phyloP scores from a whole-genome alignment of 116 monocot species.

The Zostera marina region DNA sequence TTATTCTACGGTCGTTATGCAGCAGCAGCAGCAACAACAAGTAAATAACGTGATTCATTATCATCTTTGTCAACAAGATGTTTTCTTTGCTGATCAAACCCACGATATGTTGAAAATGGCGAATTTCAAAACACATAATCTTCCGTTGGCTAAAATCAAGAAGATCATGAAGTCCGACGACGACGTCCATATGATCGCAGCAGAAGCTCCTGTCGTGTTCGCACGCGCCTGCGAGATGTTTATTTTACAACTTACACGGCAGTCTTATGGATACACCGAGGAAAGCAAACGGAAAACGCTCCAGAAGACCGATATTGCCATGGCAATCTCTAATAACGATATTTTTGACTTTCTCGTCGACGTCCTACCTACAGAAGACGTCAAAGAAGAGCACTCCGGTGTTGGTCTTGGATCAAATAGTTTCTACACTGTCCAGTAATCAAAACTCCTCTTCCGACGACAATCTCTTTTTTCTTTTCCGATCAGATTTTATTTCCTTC shows the following conservation, averaged over 20 bases:
- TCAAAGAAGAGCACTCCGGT: no score
- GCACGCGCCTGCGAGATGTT: slow-evolving; percentile 41
- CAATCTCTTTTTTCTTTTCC: no score
- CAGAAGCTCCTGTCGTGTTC: slow-evolving; percentile 32
- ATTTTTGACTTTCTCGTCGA: slow-evolving; percentile 25
- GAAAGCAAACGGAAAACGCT: slow-evolving; percentile 27
- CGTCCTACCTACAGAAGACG: slow-evolving; percentile 19
- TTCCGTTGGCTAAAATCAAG: slow-evolving; percentile 33
- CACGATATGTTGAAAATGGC: no score
- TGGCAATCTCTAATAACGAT: slow-evolving; percentile 21
- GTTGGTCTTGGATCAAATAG: no score
- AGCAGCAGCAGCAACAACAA: no score
- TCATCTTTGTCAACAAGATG: no score
- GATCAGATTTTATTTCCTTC: no score
- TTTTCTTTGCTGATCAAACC: no score
- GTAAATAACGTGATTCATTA: no score
- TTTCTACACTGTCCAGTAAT: neutral
- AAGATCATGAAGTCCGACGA: slow-evolving; percentile 38
- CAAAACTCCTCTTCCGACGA: no score
- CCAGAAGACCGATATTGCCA: slow-evolving; percentile 24
- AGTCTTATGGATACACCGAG: slow-evolving; percentile 21
- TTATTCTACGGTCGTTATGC: no score
- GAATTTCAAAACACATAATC: no score
- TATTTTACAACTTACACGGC: slow-evolving; percentile 23
- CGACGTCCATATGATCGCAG: slow-evolving; percentile 29